A percentile compares a stretch with the other conserved stretches of the same genome.
Evolutionary conservation across 805 yeast genomes (phyloP).

Genomic region (Metschnikowia gelsemii): DNA sequence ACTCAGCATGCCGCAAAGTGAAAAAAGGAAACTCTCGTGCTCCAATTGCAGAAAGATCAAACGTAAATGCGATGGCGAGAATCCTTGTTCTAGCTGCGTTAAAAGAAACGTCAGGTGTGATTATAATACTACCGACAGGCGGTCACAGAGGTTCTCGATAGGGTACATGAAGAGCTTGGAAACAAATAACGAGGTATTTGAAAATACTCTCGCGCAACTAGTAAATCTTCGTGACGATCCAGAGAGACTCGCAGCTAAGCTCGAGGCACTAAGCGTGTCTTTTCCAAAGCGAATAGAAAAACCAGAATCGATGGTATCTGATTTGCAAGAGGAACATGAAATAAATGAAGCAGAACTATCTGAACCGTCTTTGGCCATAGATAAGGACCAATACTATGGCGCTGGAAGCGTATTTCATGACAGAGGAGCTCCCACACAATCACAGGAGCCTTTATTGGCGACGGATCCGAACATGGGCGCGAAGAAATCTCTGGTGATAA

Average conservation of each 20-base stretch:
- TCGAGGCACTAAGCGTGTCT: slow-evolving; percentile 16
- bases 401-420: slow-evolving; percentile 20
- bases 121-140: slow-evolving; percentile 18
- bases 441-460: slow-evolving; percentile 7
- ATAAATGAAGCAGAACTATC: slow-evolving; percentile 9
- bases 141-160: slow-evolving; percentile 19
- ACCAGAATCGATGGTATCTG: slow-evolving; percentile 3
- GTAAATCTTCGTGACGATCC: slow-evolving; percentile 19
- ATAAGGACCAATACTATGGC: slow-evolving; percentile 18
- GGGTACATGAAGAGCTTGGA: slow-evolving; percentile 22
- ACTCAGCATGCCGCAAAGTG: slow-evolving; percentile 2
- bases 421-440: slow-evolving; percentile 9
- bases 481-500: slow-evolving; percentile 3
- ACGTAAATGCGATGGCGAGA: slow-evolving; percentile 21
- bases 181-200: slow-evolving; percentile 19
- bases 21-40: slow-evolving; percentile 18
- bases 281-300: slow-evolving; percentile 8
- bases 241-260: slow-evolving; percentile 15
- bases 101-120: slow-evolving; percentile 16
- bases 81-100: slow-evolving; percentile 20
- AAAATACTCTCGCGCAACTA: slow-evolving; percentile 15
- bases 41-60: slow-evolving; percentile 21
- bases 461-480: not conserved
- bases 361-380: slow-evolving; percentile 9
- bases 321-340: slow-evolving; percentile 8